Conservation (phyloP, 345 rosid genomes). For the Garcia nutans region DNA sequence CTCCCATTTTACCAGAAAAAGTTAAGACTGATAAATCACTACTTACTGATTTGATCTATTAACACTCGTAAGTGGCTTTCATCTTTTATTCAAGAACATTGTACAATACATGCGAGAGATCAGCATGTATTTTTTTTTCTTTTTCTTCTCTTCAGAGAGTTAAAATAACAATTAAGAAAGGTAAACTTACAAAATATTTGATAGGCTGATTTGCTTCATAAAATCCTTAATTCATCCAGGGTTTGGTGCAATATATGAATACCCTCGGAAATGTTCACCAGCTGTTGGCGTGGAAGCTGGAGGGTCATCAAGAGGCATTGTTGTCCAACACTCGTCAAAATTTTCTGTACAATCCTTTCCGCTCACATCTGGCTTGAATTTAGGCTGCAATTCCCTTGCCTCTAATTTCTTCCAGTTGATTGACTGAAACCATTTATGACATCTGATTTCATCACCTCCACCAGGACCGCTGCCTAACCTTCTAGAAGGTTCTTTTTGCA, state of each 20-base stretch:
- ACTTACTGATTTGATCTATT: too few relatives aligned
- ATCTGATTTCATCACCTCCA: conserved; percentile 60
- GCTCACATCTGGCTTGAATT: conserved; percentile 64
- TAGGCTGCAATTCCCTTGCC: conserved; percentile 54
- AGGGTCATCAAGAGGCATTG: conserved; percentile 68
- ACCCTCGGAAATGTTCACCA: conserved; percentile 66
- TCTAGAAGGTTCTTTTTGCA: conserved; percentile 66
- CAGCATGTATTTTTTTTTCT: not conserved
- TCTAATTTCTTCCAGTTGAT: conserved; percentile 73
- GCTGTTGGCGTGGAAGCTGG: conserved; percentile 73
- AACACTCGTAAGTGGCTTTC: not conserved
- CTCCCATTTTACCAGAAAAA: not conserved
- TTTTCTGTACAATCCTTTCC: conserved; percentile 69
- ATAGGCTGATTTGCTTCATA: conserved; percentile 2
- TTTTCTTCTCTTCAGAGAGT: not conserved
- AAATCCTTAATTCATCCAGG: conserved; percentile 34
- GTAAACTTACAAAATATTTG: conserved; percentile 13
- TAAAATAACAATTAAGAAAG: not conserved
- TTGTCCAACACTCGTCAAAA: conserved; percentile 73
- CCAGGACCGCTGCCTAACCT: conserved; percentile 64
- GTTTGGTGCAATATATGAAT: conserved; percentile 61
- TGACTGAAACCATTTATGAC: conserved; percentile 63
- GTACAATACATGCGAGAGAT: not conserved
- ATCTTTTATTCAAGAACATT: conserved; percentile 1
- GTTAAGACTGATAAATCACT: not conserved